A percentile compares a stretch with the other conserved stretches of the same genome.
Evolutionary conservation across 2,329 filamentous ascomycete genomes (phyloP).

Genomic region (Fusarium beomiforme): DNA sequence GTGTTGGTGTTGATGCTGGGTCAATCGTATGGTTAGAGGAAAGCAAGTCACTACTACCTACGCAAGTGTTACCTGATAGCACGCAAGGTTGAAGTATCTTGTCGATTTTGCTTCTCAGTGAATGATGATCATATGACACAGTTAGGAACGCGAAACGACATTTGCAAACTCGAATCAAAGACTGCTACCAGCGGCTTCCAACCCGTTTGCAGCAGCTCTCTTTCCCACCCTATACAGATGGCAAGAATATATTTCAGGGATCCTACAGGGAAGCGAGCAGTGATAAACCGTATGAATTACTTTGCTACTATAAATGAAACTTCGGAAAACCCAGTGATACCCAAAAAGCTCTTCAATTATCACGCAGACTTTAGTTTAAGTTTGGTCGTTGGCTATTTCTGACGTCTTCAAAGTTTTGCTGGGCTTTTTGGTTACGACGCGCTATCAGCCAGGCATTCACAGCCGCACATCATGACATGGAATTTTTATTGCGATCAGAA

Average conservation of each 20-base stretch:
- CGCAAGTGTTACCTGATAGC: no score
- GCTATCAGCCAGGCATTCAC: neutral
- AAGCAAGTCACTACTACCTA: neutral
- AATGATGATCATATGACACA: neutral
- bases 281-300: no score
- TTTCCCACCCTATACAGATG: neutral
- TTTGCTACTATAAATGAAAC: no score
- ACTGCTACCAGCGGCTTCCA: no score
- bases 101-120: accelerated
- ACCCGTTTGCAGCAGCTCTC: neutral
- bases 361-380: no score
- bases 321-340: no score
- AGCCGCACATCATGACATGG: neutral
- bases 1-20: neutral
- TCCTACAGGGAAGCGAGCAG: neutral
- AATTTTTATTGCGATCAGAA: no score
- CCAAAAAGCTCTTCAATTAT: no score
- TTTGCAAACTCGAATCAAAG: neutral
- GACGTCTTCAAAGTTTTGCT: no score
- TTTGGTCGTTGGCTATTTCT: no score
- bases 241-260: neutral
- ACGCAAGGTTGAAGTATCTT: neutral
- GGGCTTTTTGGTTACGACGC: no score
- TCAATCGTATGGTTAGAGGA: neutral
- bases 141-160: no score